These are phyloP conservation scores for Jackrogersella minutella DNA, from an alignment of 495 filamentous ascomycete species.

Conservation along the genomic window DNA sequence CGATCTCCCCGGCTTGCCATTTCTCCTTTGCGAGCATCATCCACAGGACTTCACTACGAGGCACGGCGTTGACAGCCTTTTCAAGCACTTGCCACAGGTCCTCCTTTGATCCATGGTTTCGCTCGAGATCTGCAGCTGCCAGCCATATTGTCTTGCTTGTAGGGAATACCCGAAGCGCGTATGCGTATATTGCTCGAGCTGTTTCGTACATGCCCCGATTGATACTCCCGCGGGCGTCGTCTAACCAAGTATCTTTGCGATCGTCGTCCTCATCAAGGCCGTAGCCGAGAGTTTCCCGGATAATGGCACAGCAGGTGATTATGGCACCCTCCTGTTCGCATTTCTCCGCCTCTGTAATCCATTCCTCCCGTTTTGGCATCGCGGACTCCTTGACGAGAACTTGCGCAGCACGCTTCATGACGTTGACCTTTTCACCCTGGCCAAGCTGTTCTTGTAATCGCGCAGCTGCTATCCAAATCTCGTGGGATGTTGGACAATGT, in stretches of 20 bases:
- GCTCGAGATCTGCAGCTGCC: conserved; percentile 88
- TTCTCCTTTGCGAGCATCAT: conserved; percentile 95
- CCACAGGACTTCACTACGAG: conserved; percentile 90
- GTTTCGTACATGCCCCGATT: conserved; percentile 83
- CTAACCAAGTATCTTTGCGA: conserved; percentile 92
- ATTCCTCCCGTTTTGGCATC: conserved; percentile 96
- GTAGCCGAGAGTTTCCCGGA: conserved; percentile 92
- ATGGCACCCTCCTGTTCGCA: conserved; percentile 93
- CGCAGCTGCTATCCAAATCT: conserved; percentile 95
- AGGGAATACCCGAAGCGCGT: conserved; percentile 85
- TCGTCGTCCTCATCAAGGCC: conserved; percentile 96
- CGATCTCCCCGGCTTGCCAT: conserved; percentile 82
- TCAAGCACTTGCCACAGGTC: conserved; percentile 84
- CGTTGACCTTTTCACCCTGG: conserved; percentile 72
- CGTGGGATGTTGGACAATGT: conserved; percentile 87
- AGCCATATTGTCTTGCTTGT: conserved; percentile 85
- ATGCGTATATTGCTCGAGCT: conserved; percentile 90
- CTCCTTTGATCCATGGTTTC: conserved; percentile 86
- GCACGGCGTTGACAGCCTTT: conserved; percentile 92
- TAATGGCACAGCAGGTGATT: conserved; percentile 85
- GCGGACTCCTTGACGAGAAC: conserved; percentile 90
- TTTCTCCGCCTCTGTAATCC: conserved; percentile 93
- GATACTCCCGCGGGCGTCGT: conserved; percentile 84
- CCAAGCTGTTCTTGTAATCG: conserved; percentile 92
- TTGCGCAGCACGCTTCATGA: conserved; percentile 94